Conservation (phyloP, 371 early-diverging fungal species). For the Mortierella sp. region DNA sequence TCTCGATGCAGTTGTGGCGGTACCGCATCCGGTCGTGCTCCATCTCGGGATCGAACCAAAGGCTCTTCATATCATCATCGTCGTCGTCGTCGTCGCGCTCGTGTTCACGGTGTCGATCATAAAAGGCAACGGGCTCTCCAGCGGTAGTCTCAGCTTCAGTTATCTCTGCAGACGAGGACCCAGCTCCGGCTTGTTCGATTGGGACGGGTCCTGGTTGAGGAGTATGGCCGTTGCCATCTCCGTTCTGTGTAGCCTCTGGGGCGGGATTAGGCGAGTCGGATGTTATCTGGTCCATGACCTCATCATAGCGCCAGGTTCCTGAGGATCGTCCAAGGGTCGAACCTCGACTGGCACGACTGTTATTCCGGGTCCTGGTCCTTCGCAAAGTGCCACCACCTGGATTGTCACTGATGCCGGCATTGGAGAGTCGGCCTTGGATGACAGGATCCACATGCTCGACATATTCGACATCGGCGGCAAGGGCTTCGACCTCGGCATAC, state of each 20-base stretch:
- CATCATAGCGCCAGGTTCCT: slow-evolving; percentile 52
- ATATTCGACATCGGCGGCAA: slow-evolving; percentile 57
- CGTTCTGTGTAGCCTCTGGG: slow-evolving; percentile 10
- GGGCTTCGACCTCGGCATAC: slow-evolving; percentile 65
- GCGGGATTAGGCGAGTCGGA: slow-evolving; percentile 40
- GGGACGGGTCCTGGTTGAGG: slow-evolving; percentile 12
- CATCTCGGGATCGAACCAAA: slow-evolving; percentile 52
- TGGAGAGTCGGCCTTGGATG: slow-evolving; percentile 6
- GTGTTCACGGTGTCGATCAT: slow-evolving; percentile 17
- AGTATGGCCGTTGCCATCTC: neutral
- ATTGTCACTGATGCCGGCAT: neutral
- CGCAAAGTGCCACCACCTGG: slow-evolving; percentile 18
- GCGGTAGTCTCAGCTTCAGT: slow-evolving; percentile 55
- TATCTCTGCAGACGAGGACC: slow-evolving; percentile 58
- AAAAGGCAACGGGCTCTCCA: slow-evolving; percentile 30
- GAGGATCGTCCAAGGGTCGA: slow-evolving; percentile 29
- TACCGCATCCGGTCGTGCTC: slow-evolving; percentile 42
- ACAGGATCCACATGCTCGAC: slow-evolving; percentile 50
- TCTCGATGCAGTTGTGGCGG: slow-evolving; percentile 61
- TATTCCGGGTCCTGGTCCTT: slow-evolving; percentile 36
- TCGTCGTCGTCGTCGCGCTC: slow-evolving; percentile 51
- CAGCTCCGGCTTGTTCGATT: slow-evolving; percentile 47
- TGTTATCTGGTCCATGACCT: slow-evolving; percentile 33
- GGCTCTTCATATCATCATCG: slow-evolving; percentile 46
- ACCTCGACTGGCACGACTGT: slow-evolving; percentile 37